Evolutionary conservation across 495 filamentous ascomycete species (phyloP), one percentile per base, ranked within the genome.

Genomic region (Hypoxylon crocopeplum): DNA sequence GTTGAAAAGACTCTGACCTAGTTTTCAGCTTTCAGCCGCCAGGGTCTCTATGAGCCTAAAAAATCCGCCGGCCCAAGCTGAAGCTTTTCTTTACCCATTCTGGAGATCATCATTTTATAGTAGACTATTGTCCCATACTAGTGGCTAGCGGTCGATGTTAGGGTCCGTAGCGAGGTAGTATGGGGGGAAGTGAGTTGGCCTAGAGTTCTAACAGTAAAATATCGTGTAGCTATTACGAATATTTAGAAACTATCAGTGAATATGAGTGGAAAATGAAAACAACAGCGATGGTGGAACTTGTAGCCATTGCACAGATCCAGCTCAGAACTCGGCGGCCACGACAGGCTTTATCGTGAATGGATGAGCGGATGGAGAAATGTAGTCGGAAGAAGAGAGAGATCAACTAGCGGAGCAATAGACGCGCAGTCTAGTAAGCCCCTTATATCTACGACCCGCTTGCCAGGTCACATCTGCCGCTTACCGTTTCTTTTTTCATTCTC

Each of bases 11-110:
- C 27, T 29, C 33, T 36, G 34, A 48, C 16, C 21, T 41, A 40
- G 39, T 48, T 57, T 63, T 57, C 59, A 63, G 53, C 54, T 58
- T 58, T 46, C 48, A 57, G 60, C 48, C 47, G 54, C 42, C 32
- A 48, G 24, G 54, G 37, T 16, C 44, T 29, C 42, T 58, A 42
- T 17, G 25, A 58, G 39, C 58, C 53, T 39, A 58, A 38, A 19
- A 15, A 17, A 39, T 11, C 41, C 20, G 25, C 37, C 22, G 10
- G 32, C 27, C 48, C 7, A 53, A 64, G 54, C 54, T 44, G 29
- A 49, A 30, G 30, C 8, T 47, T 48, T 40, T 29, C 27, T 39
- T 32, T 48, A 13, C 34, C 47, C 20, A 22, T 48, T 51, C n/a
- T 22, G 25, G 37, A 13, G 33, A 37, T 37, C 21, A 40, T 48